These are phyloP conservation scores for Plasmodium inui DNA, from an alignment of 169 alveolate species.

Conservation along the genomic window DNA sequence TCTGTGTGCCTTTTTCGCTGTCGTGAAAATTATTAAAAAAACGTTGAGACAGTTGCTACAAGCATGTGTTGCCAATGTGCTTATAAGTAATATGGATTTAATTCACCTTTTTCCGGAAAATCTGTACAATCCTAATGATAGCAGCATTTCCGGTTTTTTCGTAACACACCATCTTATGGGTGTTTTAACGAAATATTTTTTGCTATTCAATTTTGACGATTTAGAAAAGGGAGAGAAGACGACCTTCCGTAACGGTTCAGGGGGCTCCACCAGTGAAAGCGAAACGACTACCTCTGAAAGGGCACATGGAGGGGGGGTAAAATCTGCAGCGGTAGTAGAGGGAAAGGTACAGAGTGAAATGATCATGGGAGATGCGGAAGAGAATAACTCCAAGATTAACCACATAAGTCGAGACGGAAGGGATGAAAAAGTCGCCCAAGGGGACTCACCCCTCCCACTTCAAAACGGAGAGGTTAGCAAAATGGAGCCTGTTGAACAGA, in stretches of 20 bases:
- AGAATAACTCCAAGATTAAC: not conserved
- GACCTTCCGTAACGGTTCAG: not conserved
- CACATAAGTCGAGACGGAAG: not conserved
- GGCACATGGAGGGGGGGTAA: not conserved
- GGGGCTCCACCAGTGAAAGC: not conserved
- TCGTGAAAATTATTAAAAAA: constrained; percentile 79
- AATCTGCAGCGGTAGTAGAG: not conserved
- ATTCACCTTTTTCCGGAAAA: constrained; percentile 57
- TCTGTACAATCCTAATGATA: constrained; percentile 31
- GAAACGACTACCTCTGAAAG: not conserved
- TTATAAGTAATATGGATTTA: constrained; percentile 67
- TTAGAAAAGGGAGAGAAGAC: constrained; percentile 2
- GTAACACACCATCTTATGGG: constrained; percentile 75
- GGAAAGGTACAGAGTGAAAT: not conserved
- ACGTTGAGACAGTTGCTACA: constrained; percentile 80
- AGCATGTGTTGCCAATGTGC: constrained; percentile 79
- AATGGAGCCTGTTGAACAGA: not conserved
- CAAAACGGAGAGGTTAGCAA: not conserved
- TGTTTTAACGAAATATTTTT: constrained; percentile 72
- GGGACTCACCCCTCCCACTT: not conserved
- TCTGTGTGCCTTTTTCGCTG: constrained; percentile 79
- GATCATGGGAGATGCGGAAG: not conserved
- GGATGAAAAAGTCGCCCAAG: not conserved
- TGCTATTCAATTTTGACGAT: constrained; percentile 61
- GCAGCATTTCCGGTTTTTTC: constrained; percentile 50